Base-by-base conservation (phyloP, 352 stramenopile genomes). In the Phytophthora ramorum region DNA sequence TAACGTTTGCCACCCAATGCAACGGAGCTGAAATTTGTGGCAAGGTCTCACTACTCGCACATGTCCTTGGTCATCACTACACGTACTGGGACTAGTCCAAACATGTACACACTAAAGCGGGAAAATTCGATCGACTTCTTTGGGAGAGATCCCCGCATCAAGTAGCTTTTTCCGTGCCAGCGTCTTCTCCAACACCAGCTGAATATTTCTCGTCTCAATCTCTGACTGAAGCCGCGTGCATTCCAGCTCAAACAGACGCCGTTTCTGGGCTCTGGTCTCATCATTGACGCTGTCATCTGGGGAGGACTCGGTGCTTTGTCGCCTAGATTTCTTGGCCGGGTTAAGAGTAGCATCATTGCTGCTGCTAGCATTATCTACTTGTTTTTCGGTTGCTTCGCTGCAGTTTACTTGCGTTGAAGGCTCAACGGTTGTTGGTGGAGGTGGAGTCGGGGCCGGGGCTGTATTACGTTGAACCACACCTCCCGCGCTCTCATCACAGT, bases 181-280 rank as follows among this genome's bases (percentile, higher is more conserved):
- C 20, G 75, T 76, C 45, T 86, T 86, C 55, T 86, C 78, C 34
- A 84, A 34, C 57, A 82, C 59, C 24, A 86, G 56, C 51, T 82
- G 75, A 45, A 86, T 43, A 30, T 86, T 79, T 47, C 62, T 78
- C 9, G 69, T 77, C 55, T 83, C 75, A 28, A 86, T 78, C 48
- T 86, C 78, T 19, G 69, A 70, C 61, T 86, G 73, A 55, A 82
- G 75, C 38, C 76, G 75, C 30, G 66, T 70, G 49, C 78, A 82
- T 53, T 86, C 78, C 50, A 86, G 64, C 24, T 82, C 73, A 63
- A 84, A 84, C 26, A 86, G 56, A 32, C 64, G 63, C 28, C 76
- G 73, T 47, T 79, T 69, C 49, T 80, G 66, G n/a, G 72, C 64
- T 58, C 78, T 77, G 26, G 71, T 68, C 20, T 69, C 64, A 7